Percentiles rank a stretch among this genome's conserved stretches.
These are phyloP conservation scores for Spizellomyces sp. DNA, from an alignment of 192 early-diverging fungal species.

Conservation along the genomic window DNA sequence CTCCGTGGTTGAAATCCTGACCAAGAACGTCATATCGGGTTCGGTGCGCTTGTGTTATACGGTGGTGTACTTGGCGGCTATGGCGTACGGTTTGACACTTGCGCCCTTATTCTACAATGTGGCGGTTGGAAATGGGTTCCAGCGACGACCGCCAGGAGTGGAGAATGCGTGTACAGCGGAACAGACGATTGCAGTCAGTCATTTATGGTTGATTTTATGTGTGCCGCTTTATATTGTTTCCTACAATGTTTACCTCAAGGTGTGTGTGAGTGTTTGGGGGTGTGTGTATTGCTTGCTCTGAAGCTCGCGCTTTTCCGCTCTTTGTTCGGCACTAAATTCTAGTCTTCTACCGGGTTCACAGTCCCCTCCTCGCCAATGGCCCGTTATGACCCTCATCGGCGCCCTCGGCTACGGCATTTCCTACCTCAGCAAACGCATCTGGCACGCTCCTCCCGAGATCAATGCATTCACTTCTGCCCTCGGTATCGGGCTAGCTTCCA, in stretches of 20 bases:
- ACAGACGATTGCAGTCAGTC: conserved; percentile 23
- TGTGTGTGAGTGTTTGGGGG: not conserved
- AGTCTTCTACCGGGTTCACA: conserved; percentile 33
- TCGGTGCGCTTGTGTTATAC: conserved; percentile 7
- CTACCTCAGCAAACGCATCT: conserved; percentile 27
- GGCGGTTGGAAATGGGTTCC: conserved; percentile 8
- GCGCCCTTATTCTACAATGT: conserved; percentile 1
- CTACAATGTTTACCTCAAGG: conserved; percentile 25
- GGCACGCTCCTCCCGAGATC: conserved; percentile 25
- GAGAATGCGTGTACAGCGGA: conserved; percentile 19
- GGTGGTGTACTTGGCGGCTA: conserved; percentile 5
- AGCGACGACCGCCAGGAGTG: not conserved
- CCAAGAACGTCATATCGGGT: conserved; percentile 21
- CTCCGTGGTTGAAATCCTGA: conserved; percentile 16
- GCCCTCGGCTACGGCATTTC: conserved; percentile 4
- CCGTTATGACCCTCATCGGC: not conserved
- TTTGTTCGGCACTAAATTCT: not conserved
- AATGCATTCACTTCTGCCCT: conserved; percentile 16
- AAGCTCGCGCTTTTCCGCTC: conserved; percentile 28
- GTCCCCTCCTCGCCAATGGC: conserved; percentile 39
- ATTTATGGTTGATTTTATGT: conserved; percentile 49
- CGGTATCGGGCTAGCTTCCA: conserved; percentile 12
- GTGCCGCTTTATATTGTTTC: conserved; percentile 55
- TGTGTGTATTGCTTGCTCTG: too few relatives aligned
- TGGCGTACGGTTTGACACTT: conserved; percentile 10